phyloP scores from a whole-genome alignment of 257 asterid genomes.

The Ophiorrhiza pumila region DNA sequence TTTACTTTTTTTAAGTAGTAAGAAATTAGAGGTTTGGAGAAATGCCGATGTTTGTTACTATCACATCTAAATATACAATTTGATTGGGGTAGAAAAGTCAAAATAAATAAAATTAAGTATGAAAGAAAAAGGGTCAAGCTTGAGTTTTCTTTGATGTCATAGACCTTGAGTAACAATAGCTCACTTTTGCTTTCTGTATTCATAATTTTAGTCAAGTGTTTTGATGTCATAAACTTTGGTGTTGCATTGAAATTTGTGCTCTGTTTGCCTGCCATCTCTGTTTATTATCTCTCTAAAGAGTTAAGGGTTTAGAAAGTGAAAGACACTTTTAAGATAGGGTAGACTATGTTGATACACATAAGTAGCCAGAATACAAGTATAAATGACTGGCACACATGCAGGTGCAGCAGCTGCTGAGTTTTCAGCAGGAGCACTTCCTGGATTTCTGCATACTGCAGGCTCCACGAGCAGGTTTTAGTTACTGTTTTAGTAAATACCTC shows the following conservation, averaged over 20 bases:
- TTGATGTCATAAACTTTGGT: too few species aligned
- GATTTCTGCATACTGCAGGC: slow-evolving; percentile 50
- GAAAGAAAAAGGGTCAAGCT: too few species aligned
- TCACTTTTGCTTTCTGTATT: not conserved
- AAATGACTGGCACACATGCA: slow-evolving; percentile 27
- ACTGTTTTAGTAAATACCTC: slow-evolving; percentile 1
- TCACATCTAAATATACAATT: not conserved
- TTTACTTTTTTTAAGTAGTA: not conserved
- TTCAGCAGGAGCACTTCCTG: slow-evolving; percentile 90
- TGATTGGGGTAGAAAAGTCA: not conserved
- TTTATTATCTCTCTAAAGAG: not conserved
- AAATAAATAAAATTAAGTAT: not conserved
- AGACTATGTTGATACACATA: not conserved
- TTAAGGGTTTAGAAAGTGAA: too few species aligned
- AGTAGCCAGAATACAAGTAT: slow-evolving; percentile 4
- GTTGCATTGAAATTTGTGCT: not conserved
- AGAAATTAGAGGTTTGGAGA: not conserved
- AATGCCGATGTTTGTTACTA: not conserved
- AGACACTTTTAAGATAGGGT: not conserved
- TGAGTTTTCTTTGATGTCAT: not conserved
- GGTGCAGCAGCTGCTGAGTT: slow-evolving; percentile 96
- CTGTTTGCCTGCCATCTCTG: not conserved
- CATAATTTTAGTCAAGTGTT: too few species aligned
- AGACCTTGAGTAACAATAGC: not conserved
- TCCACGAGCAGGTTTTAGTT: slow-evolving; percentile 43